A percentile compares a stretch with the other conserved stretches of the same genome.
Evolutionary conservation across 2,329 filamentous ascomycete species (phyloP).

Genomic region (Pseudopyrenochaeta lycopersici): DNA sequence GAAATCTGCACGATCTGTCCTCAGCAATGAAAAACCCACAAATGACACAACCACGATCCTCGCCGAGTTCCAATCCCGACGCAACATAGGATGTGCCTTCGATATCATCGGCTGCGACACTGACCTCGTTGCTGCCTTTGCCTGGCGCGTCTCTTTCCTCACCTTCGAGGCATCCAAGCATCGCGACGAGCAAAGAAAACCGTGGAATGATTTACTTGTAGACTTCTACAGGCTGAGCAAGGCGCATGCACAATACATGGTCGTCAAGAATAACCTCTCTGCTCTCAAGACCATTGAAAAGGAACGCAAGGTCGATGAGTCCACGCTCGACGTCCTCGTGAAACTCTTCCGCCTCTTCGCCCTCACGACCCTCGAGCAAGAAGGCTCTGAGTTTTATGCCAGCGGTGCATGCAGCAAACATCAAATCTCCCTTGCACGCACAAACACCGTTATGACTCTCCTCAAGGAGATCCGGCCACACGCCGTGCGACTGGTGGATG

Average conservation of each 20-base stretch:
- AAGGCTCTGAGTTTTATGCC: conserved; percentile 77
- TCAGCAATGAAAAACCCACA: conserved; percentile 69
- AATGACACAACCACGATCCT: conserved; percentile 77
- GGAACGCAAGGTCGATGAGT: conserved; percentile 63
- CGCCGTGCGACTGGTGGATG: conserved; percentile 74
- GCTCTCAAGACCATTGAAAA: conserved; percentile 67
- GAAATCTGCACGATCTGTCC: conserved; percentile 75
- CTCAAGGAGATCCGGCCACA: conserved; percentile 78
- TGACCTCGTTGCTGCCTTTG: conserved; percentile 77
- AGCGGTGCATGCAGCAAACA: conserved; percentile 73
- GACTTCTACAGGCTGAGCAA: conserved; percentile 81
- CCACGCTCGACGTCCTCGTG: conserved; percentile 68
- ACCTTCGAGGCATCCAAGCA: conserved; percentile 80
- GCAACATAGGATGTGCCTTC: conserved; percentile 76
- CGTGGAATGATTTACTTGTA: conserved; percentile 78
- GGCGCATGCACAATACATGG: conserved; percentile 78
- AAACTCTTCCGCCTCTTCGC: conserved; percentile 73
- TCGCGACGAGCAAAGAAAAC: conserved; percentile 76
- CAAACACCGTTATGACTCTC: conserved; percentile 73
- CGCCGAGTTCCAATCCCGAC: conserved; percentile 68
- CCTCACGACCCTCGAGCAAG: conserved; percentile 72
- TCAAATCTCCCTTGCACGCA: conserved; percentile 75
- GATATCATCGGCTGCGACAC: conserved; percentile 75
- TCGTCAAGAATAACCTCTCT: conserved; percentile 82
- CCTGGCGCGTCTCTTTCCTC: conserved; percentile 77